These are phyloP conservation scores for Xerocomellus intermedius DNA, from an alignment of 768 basidiomycete species.

Conservation along the genomic window DNA sequence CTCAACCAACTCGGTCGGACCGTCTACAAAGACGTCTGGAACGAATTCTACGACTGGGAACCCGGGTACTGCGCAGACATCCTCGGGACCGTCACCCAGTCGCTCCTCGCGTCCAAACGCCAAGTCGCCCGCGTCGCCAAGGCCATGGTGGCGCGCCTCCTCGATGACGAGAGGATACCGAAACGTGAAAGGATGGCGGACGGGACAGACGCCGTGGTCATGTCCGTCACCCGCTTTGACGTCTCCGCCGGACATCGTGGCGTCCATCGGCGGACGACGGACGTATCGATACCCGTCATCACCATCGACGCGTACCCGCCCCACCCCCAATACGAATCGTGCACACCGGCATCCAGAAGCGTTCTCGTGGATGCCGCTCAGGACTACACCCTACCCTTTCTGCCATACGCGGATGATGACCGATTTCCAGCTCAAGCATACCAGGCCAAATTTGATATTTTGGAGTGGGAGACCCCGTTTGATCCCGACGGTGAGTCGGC, in stretches of 20 bases:
- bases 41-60: slow-evolving; percentile 49
- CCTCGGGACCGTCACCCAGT: slow-evolving; percentile 17
- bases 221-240: slow-evolving; percentile 13
- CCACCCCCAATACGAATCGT: slow-evolving; percentile 43
- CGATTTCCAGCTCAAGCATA: slow-evolving; percentile 34
- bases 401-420: slow-evolving; percentile 49
- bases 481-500: slow-evolving; percentile 49
- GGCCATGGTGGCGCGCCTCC: slow-evolving; percentile 3
- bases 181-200: not conserved
- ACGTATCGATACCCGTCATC: slow-evolving; percentile 14
- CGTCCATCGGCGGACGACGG: not conserved
- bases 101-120: slow-evolving; percentile 5
- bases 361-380: slow-evolving; percentile 9
- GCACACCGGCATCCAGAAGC: slow-evolving; percentile 42
- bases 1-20: slow-evolving; percentile 25
- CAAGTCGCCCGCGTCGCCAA: slow-evolving; percentile 16
- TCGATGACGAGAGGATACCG: not conserved
- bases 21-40: slow-evolving; percentile 41
- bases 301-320: slow-evolving; percentile 16
- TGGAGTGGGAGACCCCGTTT: slow-evolving; percentile 40
- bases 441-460: slow-evolving; percentile 23
- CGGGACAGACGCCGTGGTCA: not conserved
- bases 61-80: slow-evolving; percentile 26
- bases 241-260: not conserved
- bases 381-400: slow-evolving; percentile 26